Base-by-base conservation (phyloP, 2,329 filamentous ascomycete species). In the Fusarium piperis region DNA sequence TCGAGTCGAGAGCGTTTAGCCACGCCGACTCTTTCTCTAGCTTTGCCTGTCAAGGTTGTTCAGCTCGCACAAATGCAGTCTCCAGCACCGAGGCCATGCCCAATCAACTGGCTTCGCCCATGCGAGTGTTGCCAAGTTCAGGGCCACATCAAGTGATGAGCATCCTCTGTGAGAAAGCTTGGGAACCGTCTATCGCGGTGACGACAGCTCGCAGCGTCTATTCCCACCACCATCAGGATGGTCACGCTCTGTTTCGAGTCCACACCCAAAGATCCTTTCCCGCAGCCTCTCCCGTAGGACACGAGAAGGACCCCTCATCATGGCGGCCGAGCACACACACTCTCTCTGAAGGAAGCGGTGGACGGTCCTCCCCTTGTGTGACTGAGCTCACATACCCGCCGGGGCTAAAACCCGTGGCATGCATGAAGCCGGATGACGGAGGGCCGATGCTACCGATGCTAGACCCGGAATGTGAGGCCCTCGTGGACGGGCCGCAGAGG, bases 321-420 rank as follows among this genome's bases (percentile, higher is more conserved):
- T 65, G 38, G 59, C 57, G 36, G 32, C 30, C 46, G 52, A 48
- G 39, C 52, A 62, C 46, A 67, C 44, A 20, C 38, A 41, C 16
- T 11, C 16, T 46, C 41, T 46, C 23, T 28, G 44, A 28, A 9
- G 44, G 35, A 60, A 65, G 52, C 52, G 59, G 56, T 58, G 67
- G 61, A 62, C 46, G 58, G 55, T 58, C 39, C 51, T 60, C 9
- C 30, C 55, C 26, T 48, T 28, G 68, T 77, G 76, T 78, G 74
- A 78, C 59, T 64, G 58, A 59, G 39, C 65, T 71, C 71, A 74
- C 71, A 73, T 78, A 78, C 75, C 76, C 77, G 77, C 77, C 76
- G 73, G 57, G 62, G 74, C 77, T 78, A 76, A 69, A 72, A 52
- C 23, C 39, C 68, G 67, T 76, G 70, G 71, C 72, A 77, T 75